A percentile compares a stretch with the other conserved stretches of the same genome.
phyloP scores from a whole-genome alignment of 257 asterid species.

The Fraxinus excelsior region DNA sequence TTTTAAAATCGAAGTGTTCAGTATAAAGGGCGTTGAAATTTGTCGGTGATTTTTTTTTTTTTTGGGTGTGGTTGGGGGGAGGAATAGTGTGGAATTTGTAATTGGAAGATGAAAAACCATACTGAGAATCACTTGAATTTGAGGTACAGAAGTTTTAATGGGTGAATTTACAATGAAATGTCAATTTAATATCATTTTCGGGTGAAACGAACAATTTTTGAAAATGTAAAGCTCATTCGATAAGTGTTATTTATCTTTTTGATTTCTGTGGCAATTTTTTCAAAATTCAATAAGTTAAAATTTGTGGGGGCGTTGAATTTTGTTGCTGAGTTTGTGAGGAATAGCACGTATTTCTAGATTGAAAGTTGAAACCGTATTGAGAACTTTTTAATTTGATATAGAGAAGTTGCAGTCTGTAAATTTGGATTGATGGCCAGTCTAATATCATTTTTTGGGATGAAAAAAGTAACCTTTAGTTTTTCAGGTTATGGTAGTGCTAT shows the following conservation, averaged over 20 bases:
- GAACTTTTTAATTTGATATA: neutral
- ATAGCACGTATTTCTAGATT: neutral
- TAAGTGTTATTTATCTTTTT: neutral
- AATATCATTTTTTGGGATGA: neutral
- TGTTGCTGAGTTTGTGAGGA: neutral
- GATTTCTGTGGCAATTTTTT: neutral
- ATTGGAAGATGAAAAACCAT: neutral
- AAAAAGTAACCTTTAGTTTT: neutral
- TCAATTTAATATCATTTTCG: neutral
- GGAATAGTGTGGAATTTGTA: neutral
- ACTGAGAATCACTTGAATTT: neutral
- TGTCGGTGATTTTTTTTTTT: neutral
- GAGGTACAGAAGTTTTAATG: neutral
- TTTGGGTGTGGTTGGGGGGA: neutral
- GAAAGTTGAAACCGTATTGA: neutral
- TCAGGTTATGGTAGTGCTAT: neutral
- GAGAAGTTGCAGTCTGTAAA: constrained; percentile 6
- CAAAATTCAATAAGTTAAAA: neutral
- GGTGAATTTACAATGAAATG: neutral
- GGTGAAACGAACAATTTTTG: neutral
- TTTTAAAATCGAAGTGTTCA: neutral
- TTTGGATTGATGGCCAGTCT: neutral
- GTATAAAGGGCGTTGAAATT: neutral
- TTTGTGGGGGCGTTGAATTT: neutral
- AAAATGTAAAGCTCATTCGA: constrained; percentile 32